These are phyloP conservation scores for Blastobotrys indianensis DNA, from an alignment of 1,139 yeast species.

Conservation along the genomic window DNA sequence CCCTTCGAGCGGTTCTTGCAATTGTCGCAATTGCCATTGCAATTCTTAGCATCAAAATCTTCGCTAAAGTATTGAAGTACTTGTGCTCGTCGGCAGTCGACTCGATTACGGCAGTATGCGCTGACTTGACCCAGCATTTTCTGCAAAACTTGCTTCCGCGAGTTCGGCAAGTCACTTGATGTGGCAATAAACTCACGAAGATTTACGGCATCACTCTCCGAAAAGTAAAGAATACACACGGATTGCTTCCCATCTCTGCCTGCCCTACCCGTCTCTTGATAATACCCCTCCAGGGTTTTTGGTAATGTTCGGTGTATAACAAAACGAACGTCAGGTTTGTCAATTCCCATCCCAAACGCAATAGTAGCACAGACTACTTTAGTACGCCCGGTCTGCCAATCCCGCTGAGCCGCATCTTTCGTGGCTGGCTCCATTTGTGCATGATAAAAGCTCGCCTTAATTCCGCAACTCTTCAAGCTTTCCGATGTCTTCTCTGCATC, in stretches of 20 bases:
- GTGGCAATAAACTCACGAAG: slow-evolving; percentile 71
- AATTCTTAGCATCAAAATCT: slow-evolving; percentile 57
- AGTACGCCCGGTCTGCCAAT: slow-evolving; percentile 71
- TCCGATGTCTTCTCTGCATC: slow-evolving; percentile 80
- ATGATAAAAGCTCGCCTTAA: slow-evolving; percentile 74
- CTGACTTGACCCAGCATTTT: slow-evolving; percentile 76
- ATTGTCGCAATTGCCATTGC: slow-evolving; percentile 79
- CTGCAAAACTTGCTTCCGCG: slow-evolving; percentile 70
- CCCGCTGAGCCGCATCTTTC: slow-evolving; percentile 59
- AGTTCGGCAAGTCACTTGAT: slow-evolving; percentile 60
- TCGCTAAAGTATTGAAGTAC: slow-evolving; percentile 90
- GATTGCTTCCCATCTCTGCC: slow-evolving; percentile 88
- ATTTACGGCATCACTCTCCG: slow-evolving; percentile 55
- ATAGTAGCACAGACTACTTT: slow-evolving; percentile 92
- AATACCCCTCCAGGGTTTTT: slow-evolving; percentile 86
- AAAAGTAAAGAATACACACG: slow-evolving; percentile 76
- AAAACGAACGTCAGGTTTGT: slow-evolving; percentile 89
- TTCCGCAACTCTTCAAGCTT: slow-evolving; percentile 53
- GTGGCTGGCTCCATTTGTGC: slow-evolving; percentile 88
- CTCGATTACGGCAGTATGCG: slow-evolving; percentile 84
- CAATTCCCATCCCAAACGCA: slow-evolving; percentile 99
- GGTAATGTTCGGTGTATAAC: slow-evolving; percentile 90
- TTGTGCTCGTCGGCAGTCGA: slow-evolving; percentile 86
- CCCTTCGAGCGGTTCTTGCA: slow-evolving; percentile 51
- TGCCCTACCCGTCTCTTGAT: slow-evolving; percentile 98